Conservation (phyloP, 805 yeast species). For the Tetrapisispora iriomotensis region DNA sequence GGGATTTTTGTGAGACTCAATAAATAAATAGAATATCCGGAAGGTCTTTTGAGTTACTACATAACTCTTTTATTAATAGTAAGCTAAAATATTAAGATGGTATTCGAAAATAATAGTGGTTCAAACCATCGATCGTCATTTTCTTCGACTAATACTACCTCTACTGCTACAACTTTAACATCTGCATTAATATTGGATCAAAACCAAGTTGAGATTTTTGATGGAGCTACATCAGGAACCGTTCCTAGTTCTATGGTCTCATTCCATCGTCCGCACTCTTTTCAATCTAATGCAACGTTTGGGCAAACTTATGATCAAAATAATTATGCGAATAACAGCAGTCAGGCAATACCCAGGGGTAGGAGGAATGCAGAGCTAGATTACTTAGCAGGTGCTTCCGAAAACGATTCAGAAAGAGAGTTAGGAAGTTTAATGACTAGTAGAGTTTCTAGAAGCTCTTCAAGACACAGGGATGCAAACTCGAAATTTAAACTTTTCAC, state of each 20-base stretch:
- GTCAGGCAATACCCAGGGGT: constrained; percentile 10
- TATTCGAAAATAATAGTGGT: not conserved
- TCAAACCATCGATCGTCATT: constrained; percentile 17
- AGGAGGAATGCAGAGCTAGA: constrained; percentile 21
- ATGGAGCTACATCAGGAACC: constrained; percentile 68
- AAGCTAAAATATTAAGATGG: too few species aligned
- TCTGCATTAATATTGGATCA: constrained; percentile 36
- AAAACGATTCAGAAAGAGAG: too few species aligned
- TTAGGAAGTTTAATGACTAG: too few species aligned
- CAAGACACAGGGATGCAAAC: constrained; percentile 30
- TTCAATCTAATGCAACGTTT: constrained; percentile 24
- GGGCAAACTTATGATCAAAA: not conserved
- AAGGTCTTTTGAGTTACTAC: too few species aligned
- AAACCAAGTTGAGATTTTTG: constrained; percentile 59
- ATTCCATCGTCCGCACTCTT: constrained; percentile 60
- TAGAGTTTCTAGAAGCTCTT: constrained; percentile 29
- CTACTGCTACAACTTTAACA: constrained; percentile 25
- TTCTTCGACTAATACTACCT: constrained; percentile 27
- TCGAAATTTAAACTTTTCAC: constrained; percentile 71
- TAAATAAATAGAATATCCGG: too few species aligned
- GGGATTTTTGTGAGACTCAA: too few species aligned
- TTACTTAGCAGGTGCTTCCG: constrained; percentile 28
- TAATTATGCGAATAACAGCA: not conserved
- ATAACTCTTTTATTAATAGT: too few species aligned
- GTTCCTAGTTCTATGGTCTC: constrained; percentile 72